phyloP scores from a whole-genome alignment of 768 basidiomycete genomes.

The Kwoniella sp. region DNA sequence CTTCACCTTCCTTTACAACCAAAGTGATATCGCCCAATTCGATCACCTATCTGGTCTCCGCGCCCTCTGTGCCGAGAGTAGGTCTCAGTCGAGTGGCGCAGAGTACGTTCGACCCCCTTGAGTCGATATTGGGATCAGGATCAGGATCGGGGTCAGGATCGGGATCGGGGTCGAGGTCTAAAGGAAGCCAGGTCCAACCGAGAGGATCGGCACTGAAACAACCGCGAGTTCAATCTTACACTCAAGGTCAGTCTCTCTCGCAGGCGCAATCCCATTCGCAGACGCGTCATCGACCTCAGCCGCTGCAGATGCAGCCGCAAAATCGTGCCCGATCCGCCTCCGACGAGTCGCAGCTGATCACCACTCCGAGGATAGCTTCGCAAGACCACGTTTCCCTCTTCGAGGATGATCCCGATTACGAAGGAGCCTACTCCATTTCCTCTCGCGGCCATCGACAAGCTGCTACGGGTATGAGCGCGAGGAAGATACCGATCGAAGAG shows the following conservation, averaged over 20 bases:
- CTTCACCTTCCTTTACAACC: not conserved
- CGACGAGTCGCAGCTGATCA: not conserved
- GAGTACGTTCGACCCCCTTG: not conserved
- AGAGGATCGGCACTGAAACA: not conserved
- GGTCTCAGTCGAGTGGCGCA: not conserved
- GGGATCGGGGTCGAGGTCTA: not conserved
- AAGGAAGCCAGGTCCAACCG: not conserved
- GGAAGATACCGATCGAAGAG: constrained; percentile 7
- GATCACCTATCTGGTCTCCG: not conserved
- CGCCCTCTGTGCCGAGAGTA: not conserved
- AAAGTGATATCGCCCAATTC: not conserved
- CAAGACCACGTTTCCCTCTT: constrained; percentile 5
- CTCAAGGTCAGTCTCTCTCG: not conserved
- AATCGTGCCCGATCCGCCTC: not conserved
- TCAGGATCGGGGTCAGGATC: too few relatives aligned
- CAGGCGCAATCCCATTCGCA: not conserved
- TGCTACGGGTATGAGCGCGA: not conserved
- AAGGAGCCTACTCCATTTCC: too few relatives aligned
- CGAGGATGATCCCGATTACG: not conserved
- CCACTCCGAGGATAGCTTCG: not conserved
- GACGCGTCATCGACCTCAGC: not conserved
- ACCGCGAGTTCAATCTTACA: not conserved
- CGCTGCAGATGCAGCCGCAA: not conserved
- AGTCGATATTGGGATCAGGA: not conserved
- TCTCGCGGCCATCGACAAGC: not conserved